Percentiles rank a stretch among this genome's conserved stretches.
phyloP scores from a whole-genome alignment of 2,329 filamentous ascomycete genomes.

The Curvularia verruculosa region DNA sequence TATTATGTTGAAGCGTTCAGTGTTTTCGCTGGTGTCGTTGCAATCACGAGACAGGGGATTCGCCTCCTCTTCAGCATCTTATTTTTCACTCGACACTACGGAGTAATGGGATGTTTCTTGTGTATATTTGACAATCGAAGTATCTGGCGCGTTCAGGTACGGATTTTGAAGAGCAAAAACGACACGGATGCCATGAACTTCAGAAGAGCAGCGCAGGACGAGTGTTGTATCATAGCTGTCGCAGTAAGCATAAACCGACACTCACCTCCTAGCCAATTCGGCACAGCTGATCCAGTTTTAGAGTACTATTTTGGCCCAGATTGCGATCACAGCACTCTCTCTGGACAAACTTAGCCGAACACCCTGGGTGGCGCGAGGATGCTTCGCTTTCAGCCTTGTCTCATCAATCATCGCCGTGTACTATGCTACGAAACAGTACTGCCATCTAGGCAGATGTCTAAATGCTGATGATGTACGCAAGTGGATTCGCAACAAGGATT shows the following conservation, averaged over 20 bases:
- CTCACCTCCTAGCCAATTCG: background rate
- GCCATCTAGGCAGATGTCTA: background rate
- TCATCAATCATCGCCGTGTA: background rate
- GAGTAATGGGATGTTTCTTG: background rate
- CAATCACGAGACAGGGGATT: background rate
- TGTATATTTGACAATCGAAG: background rate
- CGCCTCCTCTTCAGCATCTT: background rate
- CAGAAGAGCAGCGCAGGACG: background rate
- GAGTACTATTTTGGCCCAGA: constrained; percentile 4
- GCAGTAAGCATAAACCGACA: background rate
- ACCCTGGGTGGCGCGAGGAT: background rate
- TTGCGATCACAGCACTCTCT: constrained; percentile 7
- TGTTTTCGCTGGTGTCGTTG: background rate
- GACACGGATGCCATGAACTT: background rate
- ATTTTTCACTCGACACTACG: background rate
- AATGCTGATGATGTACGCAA: background rate
- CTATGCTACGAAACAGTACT: constrained; percentile 5
- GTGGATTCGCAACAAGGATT: background rate
- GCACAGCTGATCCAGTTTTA: background rate
- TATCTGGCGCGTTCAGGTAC: background rate
- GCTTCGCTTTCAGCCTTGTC: background rate
- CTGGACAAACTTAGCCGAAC: background rate
- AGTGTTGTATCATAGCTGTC: constrained; percentile 6
- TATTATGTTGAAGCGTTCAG: no score
- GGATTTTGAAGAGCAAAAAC: background rate